Evolutionary conservation across 495 filamentous ascomycete genomes (phyloP).

Genomic region (Hypoxylon lenormandii): DNA sequence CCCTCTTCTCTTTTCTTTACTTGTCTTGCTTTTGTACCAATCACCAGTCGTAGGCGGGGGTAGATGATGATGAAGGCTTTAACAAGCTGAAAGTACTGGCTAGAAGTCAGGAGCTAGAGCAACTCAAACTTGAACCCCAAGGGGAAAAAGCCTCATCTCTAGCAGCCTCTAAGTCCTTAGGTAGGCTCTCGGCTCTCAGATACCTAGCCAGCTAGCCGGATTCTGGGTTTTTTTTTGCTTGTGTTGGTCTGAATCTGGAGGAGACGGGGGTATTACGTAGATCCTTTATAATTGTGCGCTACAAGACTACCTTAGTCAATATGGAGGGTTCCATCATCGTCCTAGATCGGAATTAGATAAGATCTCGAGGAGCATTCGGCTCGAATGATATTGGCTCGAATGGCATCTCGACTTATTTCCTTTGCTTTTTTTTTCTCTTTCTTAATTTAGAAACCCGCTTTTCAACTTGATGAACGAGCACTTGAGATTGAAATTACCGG

Average conservation of each 20-base stretch:
- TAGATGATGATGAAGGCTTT: conserved; percentile 32
- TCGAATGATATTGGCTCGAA: conserved; percentile 10
- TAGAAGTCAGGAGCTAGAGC: conserved; percentile 7
- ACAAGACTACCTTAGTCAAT: conserved; percentile 7
- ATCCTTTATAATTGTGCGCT: conserved; percentile 40
- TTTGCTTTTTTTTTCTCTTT: background rate
- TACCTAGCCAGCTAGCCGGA: conserved; percentile 20
- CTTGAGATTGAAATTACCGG: conserved; percentile 21
- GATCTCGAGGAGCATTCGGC: conserved; percentile 33
- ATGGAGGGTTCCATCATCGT: conserved; percentile 37
- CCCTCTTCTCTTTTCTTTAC: conserved; percentile 29
- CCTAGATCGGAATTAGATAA: conserved; percentile 45
- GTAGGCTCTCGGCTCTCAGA: conserved; percentile 3
- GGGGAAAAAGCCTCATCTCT: conserved; percentile 39
- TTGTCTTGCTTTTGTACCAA: conserved; percentile 38
- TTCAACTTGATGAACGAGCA: conserved; percentile 8
- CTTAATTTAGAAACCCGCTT: conserved; percentile 11
- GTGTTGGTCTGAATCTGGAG: conserved; percentile 23
- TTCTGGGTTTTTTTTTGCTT: no score
- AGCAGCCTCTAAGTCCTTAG: background rate
- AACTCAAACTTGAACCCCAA: conserved; percentile 14
- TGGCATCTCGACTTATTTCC: conserved; percentile 1
- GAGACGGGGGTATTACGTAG: conserved; percentile 40
- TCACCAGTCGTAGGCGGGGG: conserved; percentile 34
- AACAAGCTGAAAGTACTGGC: conserved; percentile 28